Evolutionary conservation across 2,329 filamentous ascomycete genomes (phyloP), one percentile per base, ranked within the genome.

Genomic region (Biscogniauxia mediterranea): DNA sequence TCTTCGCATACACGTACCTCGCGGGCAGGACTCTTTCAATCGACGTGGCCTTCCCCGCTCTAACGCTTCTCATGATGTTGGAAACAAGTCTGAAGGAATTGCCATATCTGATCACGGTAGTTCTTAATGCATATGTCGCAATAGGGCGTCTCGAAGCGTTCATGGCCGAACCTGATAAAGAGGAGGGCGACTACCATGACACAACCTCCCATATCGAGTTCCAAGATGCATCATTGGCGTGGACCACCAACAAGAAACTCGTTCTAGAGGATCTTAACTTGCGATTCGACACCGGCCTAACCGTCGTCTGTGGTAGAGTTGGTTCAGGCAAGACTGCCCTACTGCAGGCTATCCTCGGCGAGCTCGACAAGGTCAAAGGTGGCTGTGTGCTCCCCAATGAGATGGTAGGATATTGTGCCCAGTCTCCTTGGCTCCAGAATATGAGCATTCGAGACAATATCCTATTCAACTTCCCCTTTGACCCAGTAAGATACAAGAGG

Each of bases 11-110:
- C 73, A 95, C 92, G 0, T 81, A 89, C 11, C 73, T 93, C 49
- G 86, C 89, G 4, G 85, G 86, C 0, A 81, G 85, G 54, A 83
- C 87, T 0, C 76, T 97, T 8, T 87, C 87, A 0, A 87, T 96
- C 42, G 90, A 96, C 63, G 82, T 96, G 25, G 93, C 93, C 9
- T 97, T 96, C 73, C 93, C 93, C 0, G 92, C 93, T 0, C 80
- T 97, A 1, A 89, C 93, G 63, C 80, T 97, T 0, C 96, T 97
- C 69, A 79, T 80, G 1, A 86, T 94, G 79, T 79, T 97, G 11
- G 90, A 94, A 68, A 80, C 78, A 1, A 91, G 87, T 62, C 78
- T 97, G 55, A 86, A 88, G 59, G 89, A 93, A 57, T 77, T 96
- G 0, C 93, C 93, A 1, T 81, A 85, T 28, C 78, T 96, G 9